Percentiles rank a stretch among this genome's conserved stretches.
phyloP scores from a whole-genome alignment of 495 filamentous ascomycete genomes.

The Podospora didyma region DNA sequence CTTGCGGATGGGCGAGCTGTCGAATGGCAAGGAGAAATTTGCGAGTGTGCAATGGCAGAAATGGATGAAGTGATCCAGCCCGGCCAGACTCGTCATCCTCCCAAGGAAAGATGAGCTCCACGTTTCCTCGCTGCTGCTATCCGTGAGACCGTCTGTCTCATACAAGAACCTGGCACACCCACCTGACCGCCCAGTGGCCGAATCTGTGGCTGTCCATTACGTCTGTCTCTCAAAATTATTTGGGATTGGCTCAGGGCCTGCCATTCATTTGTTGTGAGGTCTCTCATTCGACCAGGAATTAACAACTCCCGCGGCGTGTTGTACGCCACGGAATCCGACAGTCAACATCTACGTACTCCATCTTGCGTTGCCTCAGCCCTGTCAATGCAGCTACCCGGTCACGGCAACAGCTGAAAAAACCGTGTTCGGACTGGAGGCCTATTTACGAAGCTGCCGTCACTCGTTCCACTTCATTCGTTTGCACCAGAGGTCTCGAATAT shows the following conservation, averaged over 20 bases:
- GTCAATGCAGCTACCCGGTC: slow-evolving; percentile 21
- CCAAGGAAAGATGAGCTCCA: background rate
- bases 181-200: background rate
- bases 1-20: background rate
- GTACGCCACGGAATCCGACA: background rate
- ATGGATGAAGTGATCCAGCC: slow-evolving; percentile 1
- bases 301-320: background rate
- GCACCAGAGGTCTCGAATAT: background rate
- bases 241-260: background rate
- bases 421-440: slow-evolving; percentile 1
- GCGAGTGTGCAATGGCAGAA: background rate
- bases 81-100: slow-evolving; percentile 1
- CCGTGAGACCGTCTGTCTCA: slow-evolving; percentile 19
- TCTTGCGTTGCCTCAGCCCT: slow-evolving; percentile 14
- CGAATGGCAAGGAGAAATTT: background rate
- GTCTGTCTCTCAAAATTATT: background rate
- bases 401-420: slow-evolving; percentile 8
- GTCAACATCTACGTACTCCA: background rate
- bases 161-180: slow-evolving; percentile 14
- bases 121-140: slow-evolving; percentile 18
- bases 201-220: background rate
- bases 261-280: background rate
- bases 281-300: background rate
- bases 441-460: slow-evolving; percentile 13
- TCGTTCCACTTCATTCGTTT: slow-evolving; percentile 30